Evolutionary conservation across 768 basidiomycete species (phyloP).

Genomic region (Termitomyces sp.): DNA sequence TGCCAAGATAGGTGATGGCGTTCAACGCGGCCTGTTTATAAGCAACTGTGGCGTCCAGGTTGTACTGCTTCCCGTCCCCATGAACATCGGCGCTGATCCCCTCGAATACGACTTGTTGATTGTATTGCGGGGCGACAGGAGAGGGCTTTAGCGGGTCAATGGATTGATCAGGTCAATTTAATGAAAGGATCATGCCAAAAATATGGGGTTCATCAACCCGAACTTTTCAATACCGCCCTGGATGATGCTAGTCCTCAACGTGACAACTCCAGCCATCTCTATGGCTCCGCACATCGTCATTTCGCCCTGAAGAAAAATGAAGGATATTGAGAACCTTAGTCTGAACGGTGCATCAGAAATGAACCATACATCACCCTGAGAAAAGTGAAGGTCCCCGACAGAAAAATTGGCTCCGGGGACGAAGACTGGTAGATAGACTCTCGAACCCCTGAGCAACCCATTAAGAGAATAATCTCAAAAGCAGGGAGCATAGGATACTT

Average conservation of each 20-base stretch:
- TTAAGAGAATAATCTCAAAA: neutral
- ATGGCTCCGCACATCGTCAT: constrained; percentile 77
- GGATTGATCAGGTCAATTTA: no score
- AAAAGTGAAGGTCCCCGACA: constrained; percentile 78
- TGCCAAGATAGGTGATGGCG: constrained; percentile 68
- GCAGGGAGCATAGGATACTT: constrained; percentile 28
- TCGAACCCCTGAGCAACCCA: constrained; percentile 46
- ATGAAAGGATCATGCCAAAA: constrained; percentile 42
- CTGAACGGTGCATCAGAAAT: neutral
- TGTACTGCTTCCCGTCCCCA: constrained; percentile 71
- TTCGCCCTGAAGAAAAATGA: constrained; percentile 45
- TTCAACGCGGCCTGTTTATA: constrained; percentile 81
- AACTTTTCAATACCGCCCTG: constrained; percentile 75
- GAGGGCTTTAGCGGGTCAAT: constrained; percentile 50
- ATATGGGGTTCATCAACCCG: constrained; percentile 71
- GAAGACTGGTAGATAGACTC: constrained; percentile 77
- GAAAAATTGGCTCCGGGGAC: constrained; percentile 74
- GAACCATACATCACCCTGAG: constrained; percentile 61
- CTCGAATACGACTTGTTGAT: constrained; percentile 76
- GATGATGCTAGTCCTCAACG: constrained; percentile 69
- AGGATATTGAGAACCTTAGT: neutral
- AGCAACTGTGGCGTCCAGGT: constrained; percentile 78
- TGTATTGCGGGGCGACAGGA: constrained; percentile 72
- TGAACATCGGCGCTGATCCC: constrained; percentile 73
- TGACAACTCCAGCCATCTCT: constrained; percentile 77